These are phyloP conservation scores for Lecanosticta acicola DNA, from an alignment of 2,329 filamentous ascomycete genomes.

Conservation along the genomic window DNA sequence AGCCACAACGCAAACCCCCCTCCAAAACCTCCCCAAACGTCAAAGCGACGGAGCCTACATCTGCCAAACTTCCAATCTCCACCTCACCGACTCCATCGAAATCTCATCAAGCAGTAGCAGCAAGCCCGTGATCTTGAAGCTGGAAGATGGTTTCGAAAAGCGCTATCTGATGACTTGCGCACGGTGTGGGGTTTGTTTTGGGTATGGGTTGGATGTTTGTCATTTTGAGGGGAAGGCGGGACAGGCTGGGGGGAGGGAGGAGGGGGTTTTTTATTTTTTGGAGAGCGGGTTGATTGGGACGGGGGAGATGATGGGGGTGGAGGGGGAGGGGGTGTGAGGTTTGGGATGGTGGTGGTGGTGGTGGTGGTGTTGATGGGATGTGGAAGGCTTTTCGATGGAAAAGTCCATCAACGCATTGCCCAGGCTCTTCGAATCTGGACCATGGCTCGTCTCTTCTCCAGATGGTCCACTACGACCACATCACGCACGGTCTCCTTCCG, in stretches of 20 bases:
- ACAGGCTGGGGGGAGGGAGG: constrained; percentile 36
- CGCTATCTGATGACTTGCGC: constrained; percentile 54
- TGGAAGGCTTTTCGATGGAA: no score
- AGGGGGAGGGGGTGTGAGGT: no score
- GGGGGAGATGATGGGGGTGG: constrained; percentile 54
- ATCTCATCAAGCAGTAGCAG: no score
- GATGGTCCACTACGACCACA: no score
- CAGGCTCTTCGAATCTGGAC: no score
- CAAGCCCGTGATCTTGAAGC: constrained; percentile 21
- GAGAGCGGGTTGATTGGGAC: constrained; percentile 56
- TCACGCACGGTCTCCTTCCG: no score
- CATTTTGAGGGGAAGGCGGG: constrained; percentile 39
- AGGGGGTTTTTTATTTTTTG: constrained; percentile 55
- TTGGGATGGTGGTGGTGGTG: no score
- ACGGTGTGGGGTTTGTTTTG: constrained; percentile 56
- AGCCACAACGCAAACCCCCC: constrained; percentile 48
- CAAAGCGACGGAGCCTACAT: constrained; percentile 52
- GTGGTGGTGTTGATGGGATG: no score
- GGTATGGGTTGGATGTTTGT: constrained; percentile 55
- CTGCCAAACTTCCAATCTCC: constrained; percentile 40
- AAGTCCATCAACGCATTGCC: no score
- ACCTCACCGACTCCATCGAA: constrained; percentile 12
- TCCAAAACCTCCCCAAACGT: constrained; percentile 51
- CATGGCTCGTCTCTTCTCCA: no score
- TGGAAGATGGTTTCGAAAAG: constrained; percentile 62